phyloP scores from a whole-genome alignment of 1,284 basidiomycete species.

The Boletellus deceptivus region DNA sequence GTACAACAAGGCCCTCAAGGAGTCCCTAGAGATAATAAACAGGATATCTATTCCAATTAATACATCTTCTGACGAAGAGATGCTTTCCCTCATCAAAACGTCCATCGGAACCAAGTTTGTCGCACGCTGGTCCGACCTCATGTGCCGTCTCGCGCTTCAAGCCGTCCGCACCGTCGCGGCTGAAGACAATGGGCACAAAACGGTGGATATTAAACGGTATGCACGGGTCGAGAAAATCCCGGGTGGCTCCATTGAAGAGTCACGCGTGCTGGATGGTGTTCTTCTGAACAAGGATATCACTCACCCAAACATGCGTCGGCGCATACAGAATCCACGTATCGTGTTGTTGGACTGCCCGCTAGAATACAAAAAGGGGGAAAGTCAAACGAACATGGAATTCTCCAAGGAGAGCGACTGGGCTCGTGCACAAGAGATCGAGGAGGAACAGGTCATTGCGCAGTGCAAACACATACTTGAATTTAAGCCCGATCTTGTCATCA shows the following conservation, averaged over 20 bases:
- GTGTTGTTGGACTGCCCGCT: conserved; percentile 93
- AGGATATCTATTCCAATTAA: conserved; percentile 90
- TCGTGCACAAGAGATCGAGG: conserved; percentile 91
- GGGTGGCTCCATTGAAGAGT: conserved; percentile 96
- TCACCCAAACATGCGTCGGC: conserved; percentile 93
- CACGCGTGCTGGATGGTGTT: conserved; percentile 83
- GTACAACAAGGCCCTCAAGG: conserved; percentile 93
- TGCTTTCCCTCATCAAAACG: conserved; percentile 97
- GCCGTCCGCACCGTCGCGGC: conserved; percentile 82
- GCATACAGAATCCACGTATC: conserved; percentile 90
- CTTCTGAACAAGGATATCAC: conserved; percentile 99
- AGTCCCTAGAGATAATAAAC: conserved; percentile 87
- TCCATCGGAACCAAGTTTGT: conserved; percentile 99
- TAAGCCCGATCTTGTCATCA: conserved; percentile 94
- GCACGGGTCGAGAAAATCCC: conserved; percentile 97
- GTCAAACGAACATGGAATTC: conserved; percentile 98
- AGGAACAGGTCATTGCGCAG: conserved; percentile 93
- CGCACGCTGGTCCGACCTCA: conserved; percentile 93
- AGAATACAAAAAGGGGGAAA: conserved; percentile 99
- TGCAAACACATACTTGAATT: conserved; percentile 89
- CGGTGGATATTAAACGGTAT: conserved; percentile 97
- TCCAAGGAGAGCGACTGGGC: conserved; percentile 94
- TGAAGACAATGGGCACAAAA: conserved; percentile 69
- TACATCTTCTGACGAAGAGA: conserved; percentile 82
- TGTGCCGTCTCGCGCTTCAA: conserved; percentile 93